Conservation (phyloP, 2,329 filamentous ascomycete species). For the Diaporthe amygdali region DNA sequence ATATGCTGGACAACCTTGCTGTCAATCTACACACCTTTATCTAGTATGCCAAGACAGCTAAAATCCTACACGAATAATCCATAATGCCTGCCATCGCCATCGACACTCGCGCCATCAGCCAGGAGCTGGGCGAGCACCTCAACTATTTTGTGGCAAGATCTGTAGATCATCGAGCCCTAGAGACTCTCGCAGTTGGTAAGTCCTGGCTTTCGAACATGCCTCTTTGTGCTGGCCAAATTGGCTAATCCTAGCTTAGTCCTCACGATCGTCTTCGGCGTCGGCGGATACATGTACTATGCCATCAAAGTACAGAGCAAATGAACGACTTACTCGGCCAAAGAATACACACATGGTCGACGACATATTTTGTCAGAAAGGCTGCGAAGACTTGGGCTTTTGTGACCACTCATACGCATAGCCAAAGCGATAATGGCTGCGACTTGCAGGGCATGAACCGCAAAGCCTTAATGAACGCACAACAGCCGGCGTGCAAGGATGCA, state of each 20-base stretch:
- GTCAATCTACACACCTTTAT: not conserved
- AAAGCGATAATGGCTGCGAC: not conserved
- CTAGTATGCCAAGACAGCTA: conserved; percentile 3
- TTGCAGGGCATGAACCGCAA: not conserved
- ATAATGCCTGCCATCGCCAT: conserved; percentile 21
- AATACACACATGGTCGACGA: not conserved
- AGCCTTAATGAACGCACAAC: not conserved
- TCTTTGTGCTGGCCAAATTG: not conserved
- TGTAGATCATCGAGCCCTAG: conserved; percentile 14
- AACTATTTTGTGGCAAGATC: conserved; percentile 16
- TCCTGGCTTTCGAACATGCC: not conserved
- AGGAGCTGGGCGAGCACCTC: conserved; percentile 22
- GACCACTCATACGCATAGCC: not conserved
- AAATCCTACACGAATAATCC: not conserved
- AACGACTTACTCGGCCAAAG: not conserved
- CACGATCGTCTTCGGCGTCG: conserved; percentile 21
- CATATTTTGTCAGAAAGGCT: no score
- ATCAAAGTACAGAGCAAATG: conserved; percentile 24
- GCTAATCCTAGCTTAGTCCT: not conserved
- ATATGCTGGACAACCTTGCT: not conserved
- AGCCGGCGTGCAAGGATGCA: not conserved
- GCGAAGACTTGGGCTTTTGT: not conserved
- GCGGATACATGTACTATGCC: conserved; percentile 25
- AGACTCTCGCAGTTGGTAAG: conserved; percentile 21
- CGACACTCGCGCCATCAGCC: conserved; percentile 17